These are phyloP conservation scores for Sparassis latifolia DNA, from an alignment of 1,284 basidiomycete genomes.

Conservation along the genomic window DNA sequence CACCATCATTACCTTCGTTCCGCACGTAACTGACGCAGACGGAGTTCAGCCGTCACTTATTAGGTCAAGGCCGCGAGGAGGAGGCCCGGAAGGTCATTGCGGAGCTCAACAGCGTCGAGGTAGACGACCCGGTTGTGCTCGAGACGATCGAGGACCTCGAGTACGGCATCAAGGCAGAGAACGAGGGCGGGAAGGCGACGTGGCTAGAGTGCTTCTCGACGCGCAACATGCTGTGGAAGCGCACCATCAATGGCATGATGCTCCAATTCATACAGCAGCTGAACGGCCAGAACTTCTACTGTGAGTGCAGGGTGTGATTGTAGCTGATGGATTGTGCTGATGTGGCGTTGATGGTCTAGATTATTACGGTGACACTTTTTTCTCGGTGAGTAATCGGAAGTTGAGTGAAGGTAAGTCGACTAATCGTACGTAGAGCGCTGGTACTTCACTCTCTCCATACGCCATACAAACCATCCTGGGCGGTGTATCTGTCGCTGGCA, in stretches of 20 bases:
- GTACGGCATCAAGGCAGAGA: conserved; percentile 61
- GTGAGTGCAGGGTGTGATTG: conserved; percentile 27
- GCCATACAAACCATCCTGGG: conserved; percentile 70
- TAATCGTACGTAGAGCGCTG: conserved; percentile 2
- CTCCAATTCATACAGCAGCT: conserved; percentile 78
- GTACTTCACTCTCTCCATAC: conserved; percentile 53
- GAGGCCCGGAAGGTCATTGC: conserved; percentile 62
- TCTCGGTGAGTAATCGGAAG: conserved; percentile 42
- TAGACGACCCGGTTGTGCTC: conserved; percentile 56
- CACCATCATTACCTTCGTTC: neutral
- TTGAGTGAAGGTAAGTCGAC: neutral
- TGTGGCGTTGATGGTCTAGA: conserved; percentile 30
- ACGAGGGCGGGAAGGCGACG: conserved; percentile 71
- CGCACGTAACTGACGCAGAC: no score
- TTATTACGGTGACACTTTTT: conserved; percentile 81
- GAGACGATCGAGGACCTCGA: conserved; percentile 65
- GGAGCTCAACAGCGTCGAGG: conserved; percentile 53
- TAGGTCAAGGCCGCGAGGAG: conserved; percentile 44
- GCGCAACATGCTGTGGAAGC: conserved; percentile 63
- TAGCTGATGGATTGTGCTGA: neutral
- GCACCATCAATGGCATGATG: conserved; percentile 75
- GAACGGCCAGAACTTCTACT: conserved; percentile 73
- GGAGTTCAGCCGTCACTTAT: conserved; percentile 39
- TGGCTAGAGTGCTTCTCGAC: conserved; percentile 77
- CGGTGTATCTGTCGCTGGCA: conserved; percentile 61